Evolutionary conservation across 805 yeast genomes (phyloP), one percentile per base, ranked within the genome.

Genomic region (Schwanniomyces polymorphus): DNA sequence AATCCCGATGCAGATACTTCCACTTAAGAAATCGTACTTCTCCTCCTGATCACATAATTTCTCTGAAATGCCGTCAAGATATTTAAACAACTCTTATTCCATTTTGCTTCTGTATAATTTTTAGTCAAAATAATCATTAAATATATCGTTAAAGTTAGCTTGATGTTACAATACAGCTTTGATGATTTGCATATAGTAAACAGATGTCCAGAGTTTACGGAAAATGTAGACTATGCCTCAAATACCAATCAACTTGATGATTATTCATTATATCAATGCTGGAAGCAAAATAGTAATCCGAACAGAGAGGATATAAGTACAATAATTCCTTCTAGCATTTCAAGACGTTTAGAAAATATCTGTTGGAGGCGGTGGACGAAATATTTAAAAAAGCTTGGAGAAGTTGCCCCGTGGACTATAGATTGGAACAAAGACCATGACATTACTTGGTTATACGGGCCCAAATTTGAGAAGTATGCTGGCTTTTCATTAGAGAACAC

Each of bases 401-500:
- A 67, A 43, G 48, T 74, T 7, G 58, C 69, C 45, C 84, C 85
- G 1, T 60, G 67, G 4, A 50, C 51, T 29, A 78, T 80, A 35
- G 79, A 80, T 59, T 80, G 85, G 85, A 72, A 68, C 54, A 80
- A 80, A 55, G 72, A 66, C 46, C 76, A 77, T 48, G 85, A 80
- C 55, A 72, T 78, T 41, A 80, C 83, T 4, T 78, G 80, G 68
- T 65, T 80, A 42, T 80, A 75, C 54, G 85, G 84, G 0, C 84
- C 85, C 17, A 65, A 67, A 47, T 61, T 60, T 47, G 49, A 45
- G 8, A 25, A 25, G 12, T 27, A 21, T 8, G 11, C 34, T 2
- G 44, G 39, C 11, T 44, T 44, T 18, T 38, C 41, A 23, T 23
- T 44, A 7, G 29, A 27, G 8, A 17, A n/a, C 17, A 14, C 28